phyloP scores from a whole-genome alignment of 2,329 filamentous ascomycete species.

The Coniella lustricola region DNA sequence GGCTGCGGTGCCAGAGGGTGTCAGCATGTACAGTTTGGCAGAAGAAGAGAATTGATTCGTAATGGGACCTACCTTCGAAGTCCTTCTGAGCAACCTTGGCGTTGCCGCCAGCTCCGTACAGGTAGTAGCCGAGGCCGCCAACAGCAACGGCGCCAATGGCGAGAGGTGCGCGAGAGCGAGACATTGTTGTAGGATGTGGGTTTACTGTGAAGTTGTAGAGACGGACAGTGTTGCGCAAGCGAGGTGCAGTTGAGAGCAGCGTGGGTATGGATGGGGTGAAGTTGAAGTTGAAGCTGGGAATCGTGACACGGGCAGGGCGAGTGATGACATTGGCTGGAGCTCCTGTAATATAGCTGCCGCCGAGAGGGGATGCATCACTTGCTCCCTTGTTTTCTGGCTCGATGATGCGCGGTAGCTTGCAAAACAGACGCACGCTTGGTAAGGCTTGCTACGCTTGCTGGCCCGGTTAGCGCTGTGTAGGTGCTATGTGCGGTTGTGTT shows the following conservation, averaged over 20 bases:
- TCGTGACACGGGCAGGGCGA: background rate
- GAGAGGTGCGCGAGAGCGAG: constrained; percentile 39
- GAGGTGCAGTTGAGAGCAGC: background rate
- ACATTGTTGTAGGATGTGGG: constrained; percentile 35
- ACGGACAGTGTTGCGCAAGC: background rate
- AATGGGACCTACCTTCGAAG: constrained; percentile 60
- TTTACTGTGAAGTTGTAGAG: constrained; percentile 17
- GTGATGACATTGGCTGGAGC: background rate
- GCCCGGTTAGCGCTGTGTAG: background rate
- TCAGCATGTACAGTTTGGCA: constrained; percentile 16
- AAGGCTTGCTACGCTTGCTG: background rate
- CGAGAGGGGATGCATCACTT: background rate
- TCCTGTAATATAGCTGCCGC: background rate
- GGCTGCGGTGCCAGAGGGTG: constrained; percentile 41
- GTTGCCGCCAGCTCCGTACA: constrained; percentile 79
- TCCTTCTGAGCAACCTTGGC: constrained; percentile 79
- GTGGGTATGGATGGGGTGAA: background rate
- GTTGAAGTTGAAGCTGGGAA: background rate
- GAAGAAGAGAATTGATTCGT: background rate
- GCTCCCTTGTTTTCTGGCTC: background rate
- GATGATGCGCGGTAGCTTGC: background rate
- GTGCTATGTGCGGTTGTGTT: background rate
- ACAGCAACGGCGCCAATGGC: constrained; percentile 56
- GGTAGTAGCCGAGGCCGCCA: constrained; percentile 76
- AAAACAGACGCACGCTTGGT: background rate